Evolutionary conservation across 176 grass and related monocot species (phyloP), one percentile per base, ranked within the genome.

Genomic region (Paspalum notatum): DNA sequence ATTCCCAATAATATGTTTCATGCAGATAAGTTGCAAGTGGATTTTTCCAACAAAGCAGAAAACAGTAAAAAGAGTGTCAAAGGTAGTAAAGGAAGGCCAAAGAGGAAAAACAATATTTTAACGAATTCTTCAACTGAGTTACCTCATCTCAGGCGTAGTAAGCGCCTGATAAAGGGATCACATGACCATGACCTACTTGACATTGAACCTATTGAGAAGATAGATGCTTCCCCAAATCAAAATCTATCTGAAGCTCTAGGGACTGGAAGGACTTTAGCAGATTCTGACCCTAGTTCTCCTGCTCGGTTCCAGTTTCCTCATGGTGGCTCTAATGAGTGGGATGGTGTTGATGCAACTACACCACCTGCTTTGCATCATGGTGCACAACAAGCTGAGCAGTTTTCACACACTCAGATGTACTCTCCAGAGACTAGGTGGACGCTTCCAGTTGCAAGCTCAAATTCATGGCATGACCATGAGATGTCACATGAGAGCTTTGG

Each of bases 381-480:
- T 40, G 39, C 26, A 8, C 65, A 10, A 13, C 56, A 71, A 78
- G 25, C 14, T 82, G 39, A 82, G 42, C 58, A 20, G 49, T 40
- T 49, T 78, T 39, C 25, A 39, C 48, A n/a, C 24, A 66, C 9
- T 38, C 82, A 76, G 47, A 84, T 58, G 21, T 54, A 71, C 40
- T 75, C 76, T 47, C 77, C 71, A 76, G 76, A 80, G 65, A 76
- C 54, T 76, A 25, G 71, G 25, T 62, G 53, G 71, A 5, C 12
- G 9, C 70, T 63, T 76, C 62, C 55, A 76, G 75, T 58, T 47
- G 71, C n/a, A 24, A 62, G 25, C 57, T 76, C 71, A 42, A 71
- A 80, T 81, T 76, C 87, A 85, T 76, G 45, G 41, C 39, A 57
- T 85, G 82, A 71, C 48, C 40, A 56, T 76, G 71, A 85, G 82